Evolutionary conservation across 225 moss, liverwort and hornwort genomes (phyloP), one percentile per base, ranked within the genome.

Genomic region (Thuidium tamariscinum): DNA sequence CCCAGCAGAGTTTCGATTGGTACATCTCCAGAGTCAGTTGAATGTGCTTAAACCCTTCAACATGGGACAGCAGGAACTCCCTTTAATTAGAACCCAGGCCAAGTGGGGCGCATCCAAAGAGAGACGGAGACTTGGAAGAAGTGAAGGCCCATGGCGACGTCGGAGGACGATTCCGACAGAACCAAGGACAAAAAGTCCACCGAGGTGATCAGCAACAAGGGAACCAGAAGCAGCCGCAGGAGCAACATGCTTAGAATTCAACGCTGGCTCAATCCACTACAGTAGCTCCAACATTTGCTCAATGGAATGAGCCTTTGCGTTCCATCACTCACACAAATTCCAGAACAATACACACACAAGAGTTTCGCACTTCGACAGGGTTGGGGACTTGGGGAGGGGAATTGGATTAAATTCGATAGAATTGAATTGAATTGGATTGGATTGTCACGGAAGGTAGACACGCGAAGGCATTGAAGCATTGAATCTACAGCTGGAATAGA

Each of bases 171-270:
- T 20, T 79, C 68, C 29, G 85, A 60, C 46, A 65, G 82, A 20
- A 93, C 87, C 83, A 88, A 42, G 30, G 88, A 67, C 73, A 93
- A 64, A 52, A 82, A 93, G 20, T 91, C 91, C 74, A 85, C 64
- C 55, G 80, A 91, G 5, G 85, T 89, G 66, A 91, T 79, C 44
- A 93, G 79, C 65, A 91, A 3, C 32, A 93, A 59, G 5, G 89
- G 91, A 59, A 80, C 73, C 18, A 91, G 74, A 48, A 93, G 85
- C 19, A 93, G 85, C 16, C 87, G 82, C 25, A 91, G 78, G 15
- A 82, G 84, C 69, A 91, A 71, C 89, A 91, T 89, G 74, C 60
- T n/a, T 66, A 11, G 66, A 54, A 22, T 32, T 84, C 60, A 73
- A 36, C 34, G 15, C 18, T 26, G 26, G 26, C 16, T 66, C 65